A percentile compares a stretch with the other conserved stretches of the same genome.
phyloP scores from a whole-genome alignment of 2,329 filamentous ascomycete genomes.

The Neopestalotiopsis clavispora region DNA sequence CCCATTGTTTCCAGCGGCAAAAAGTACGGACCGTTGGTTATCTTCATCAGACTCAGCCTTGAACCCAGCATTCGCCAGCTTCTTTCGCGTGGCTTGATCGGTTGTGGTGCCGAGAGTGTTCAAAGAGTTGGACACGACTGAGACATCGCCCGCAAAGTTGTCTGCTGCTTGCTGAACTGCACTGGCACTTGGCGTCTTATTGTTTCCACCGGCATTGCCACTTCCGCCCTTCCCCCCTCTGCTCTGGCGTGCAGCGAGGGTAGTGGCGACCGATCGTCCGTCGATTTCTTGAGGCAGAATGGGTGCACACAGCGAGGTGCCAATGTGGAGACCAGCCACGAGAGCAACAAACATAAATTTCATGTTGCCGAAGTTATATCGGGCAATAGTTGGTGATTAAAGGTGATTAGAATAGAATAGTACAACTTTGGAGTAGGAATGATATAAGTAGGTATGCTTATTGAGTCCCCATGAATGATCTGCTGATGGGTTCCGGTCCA shows the following conservation, averaged over 20 bases:
- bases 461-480: background rate
- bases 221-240: background rate
- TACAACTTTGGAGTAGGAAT: background rate
- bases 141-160: slow-evolving; percentile 20
- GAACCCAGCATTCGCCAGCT: slow-evolving; percentile 20
- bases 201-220: background rate
- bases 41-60: slow-evolving; percentile 24
- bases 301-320: slow-evolving; percentile 13
- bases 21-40: slow-evolving; percentile 21
- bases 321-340: slow-evolving; percentile 6
- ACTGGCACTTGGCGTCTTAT: background rate
- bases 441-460: background rate
- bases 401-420: background rate
- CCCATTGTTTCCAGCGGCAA: slow-evolving; percentile 20
- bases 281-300: slow-evolving; percentile 3
- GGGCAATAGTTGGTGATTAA: background rate
- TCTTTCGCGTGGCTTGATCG: slow-evolving; percentile 6
- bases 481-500: too few species aligned
- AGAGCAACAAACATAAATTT: background rate
- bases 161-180: slow-evolving; percentile 17
- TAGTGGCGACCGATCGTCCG: background rate
- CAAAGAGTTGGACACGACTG: slow-evolving; percentile 19
- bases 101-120: slow-evolving; percentile 19
- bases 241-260: background rate
- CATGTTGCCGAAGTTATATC: background rate